Base-by-base conservation (phyloP, 2,329 filamentous ascomycete species). In the Pseudocercospora vitis region DNA sequence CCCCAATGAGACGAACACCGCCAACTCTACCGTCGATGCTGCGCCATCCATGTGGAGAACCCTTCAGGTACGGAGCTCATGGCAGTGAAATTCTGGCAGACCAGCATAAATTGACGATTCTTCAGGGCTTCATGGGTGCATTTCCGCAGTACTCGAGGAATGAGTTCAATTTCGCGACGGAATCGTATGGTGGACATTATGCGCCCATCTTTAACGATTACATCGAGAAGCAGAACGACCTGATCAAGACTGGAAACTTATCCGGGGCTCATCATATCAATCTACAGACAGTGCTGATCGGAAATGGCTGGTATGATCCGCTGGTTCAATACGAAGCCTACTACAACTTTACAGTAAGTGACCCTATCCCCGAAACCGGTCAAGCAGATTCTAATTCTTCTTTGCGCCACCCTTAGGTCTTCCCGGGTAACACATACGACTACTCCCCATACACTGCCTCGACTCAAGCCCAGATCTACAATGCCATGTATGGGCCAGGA, bases 91-190 rank as follows among this genome's bases (percentile, higher is more conserved):
- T 29, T 7, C 6, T 8, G 9, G 11, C 7, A 45, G 23, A 29
- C 4, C 23, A 45, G 24, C 23, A 16, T 8, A 7, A 16, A 8
- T 14, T 45, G 23, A 78, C 66, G 1, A 81, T 79, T 0, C 64
- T 84, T 21, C 82, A 84, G 62, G 81, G 81, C 1, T 85, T 85
- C 67, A 81, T 83, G 76, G 81, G 81, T 2, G 81, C 76, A 0
- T 84, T 85, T 63, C 81, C 11, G 2, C 58, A 63, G 37, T 63
- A 63, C 39, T 56, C 60, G 8, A 33, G 54, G 21, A 55, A 65
- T 33, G 67, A 65, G 4, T 66, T 71, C 56, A 64, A 68, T 50
- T 70, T 71, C 44, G 63, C 65, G 19, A 64, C 64, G 4, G 63
- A 66, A 37, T 58, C 53, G 16, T 68, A 67, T 32, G 65, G 65